Conservation (phyloP, 495 filamentous ascomycete genomes). For the Pyrenopolyporus hunteri region DNA sequence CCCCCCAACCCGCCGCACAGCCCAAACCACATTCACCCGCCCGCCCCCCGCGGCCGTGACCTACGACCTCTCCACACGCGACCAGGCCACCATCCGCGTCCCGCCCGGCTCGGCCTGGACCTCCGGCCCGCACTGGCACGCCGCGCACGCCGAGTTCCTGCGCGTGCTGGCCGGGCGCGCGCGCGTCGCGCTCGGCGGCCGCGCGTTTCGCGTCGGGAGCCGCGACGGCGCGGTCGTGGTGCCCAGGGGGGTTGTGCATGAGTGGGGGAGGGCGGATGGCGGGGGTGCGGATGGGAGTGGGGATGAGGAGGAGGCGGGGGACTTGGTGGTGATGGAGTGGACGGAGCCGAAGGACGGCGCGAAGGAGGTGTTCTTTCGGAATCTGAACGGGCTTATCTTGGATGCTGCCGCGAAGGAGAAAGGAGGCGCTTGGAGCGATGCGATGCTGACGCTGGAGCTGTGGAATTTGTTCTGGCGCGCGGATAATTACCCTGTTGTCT, state of each 20-base stretch:
- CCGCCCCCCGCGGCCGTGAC: constrained; percentile 39
- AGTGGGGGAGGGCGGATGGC: constrained; percentile 30
- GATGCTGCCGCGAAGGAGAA: constrained; percentile 11
- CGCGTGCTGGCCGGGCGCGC: constrained; percentile 38
- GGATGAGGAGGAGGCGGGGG: constrained; percentile 16
- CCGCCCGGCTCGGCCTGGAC: constrained; percentile 41
- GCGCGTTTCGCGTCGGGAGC: background rate
- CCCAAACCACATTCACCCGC: constrained; percentile 32
- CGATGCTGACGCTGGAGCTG: constrained; percentile 13
- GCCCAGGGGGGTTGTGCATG: constrained; percentile 34
- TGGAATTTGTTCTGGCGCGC: constrained; percentile 37
- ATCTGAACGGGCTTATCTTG: constrained; percentile 44
- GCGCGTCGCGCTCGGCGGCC: constrained; percentile 23
- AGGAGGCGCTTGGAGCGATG: background rate
- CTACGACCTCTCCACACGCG: constrained; percentile 39
- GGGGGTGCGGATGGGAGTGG: background rate
- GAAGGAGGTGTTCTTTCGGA: constrained; percentile 48
- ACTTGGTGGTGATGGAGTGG: constrained; percentile 43
- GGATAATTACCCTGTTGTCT: constrained; percentile 30
- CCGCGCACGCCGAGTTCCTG: constrained; percentile 45
- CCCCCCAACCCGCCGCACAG: background rate
- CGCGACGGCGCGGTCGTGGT: constrained; percentile 22
- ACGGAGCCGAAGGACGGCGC: constrained; percentile 41
- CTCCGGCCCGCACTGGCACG: constrained; percentile 46
- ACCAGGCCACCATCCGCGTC: constrained; percentile 40